Evolutionary conservation across 2,329 filamentous ascomycete species (phyloP), one percentile per base, ranked within the genome.

Genomic region (Amauroascus verrucosus): DNA sequence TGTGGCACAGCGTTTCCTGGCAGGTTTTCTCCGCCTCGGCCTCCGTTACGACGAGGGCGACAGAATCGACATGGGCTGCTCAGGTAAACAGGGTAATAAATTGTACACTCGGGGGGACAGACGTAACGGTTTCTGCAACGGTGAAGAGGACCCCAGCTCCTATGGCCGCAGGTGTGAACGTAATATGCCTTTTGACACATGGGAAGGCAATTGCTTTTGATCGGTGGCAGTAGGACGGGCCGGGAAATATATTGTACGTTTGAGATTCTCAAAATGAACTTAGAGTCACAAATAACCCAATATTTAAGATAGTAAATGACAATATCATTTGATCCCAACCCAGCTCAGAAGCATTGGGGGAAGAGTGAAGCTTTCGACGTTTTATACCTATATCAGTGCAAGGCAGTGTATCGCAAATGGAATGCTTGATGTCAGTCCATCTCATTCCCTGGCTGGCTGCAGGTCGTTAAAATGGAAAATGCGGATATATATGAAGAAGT

Each of bases 121-220:
- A 58, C 56, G 48, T 58, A 59, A 41, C 53, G 46, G 45, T 57
- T 57, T 13, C 45, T 43, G 50, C 58, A 59, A 37, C 54, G 58
- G 22, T 52, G 43, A 35, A 55, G 58, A 11, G 58, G 58, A 2
- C 58, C 58, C 54, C 54, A 59, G 45, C 56, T 58, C 44, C 32
- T 47, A 48, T 59, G 58, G 33, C 54, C 51, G 48, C 58, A 59
- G 43, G 33, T 55, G 44, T 59, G 58, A 14, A 59, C 48, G 53
- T 56, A 56, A 47, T 48, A 52, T 33, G 56, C 56, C n/a, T 59
- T 59, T 41, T 53, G 53, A 48, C 58, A 59, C 58, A 59, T 59
- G 26, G n/a, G 28, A 24, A 40, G 47, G 33, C 40, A 30, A 11
- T 41, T 9, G 30, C 6, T 38, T n/a, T n/a, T 14, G 35, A n/a